Conservation (phyloP, 495 filamentous ascomycete genomes). For the Evansstolkia leycettana region DNA sequence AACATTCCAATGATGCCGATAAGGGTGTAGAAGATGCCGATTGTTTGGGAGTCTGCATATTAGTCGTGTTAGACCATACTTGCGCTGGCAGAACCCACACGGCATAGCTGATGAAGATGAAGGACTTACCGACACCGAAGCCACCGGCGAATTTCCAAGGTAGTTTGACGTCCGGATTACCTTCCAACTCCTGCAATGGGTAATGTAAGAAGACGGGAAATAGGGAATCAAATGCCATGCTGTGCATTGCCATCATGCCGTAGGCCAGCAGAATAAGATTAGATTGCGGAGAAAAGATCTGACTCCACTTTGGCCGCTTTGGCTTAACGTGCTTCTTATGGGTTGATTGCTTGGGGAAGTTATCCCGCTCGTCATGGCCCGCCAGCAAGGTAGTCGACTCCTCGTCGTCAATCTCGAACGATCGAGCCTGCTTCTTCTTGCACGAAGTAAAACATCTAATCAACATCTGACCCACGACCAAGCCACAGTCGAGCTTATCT, state of each 20-base stretch:
- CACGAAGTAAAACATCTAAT: slow-evolving; percentile 15
- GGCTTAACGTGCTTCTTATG: slow-evolving; percentile 7
- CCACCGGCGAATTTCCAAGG: slow-evolving; percentile 73
- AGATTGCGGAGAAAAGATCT: slow-evolving; percentile 65
- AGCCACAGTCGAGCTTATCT: slow-evolving; percentile 53
- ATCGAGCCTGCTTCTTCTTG: slow-evolving; percentile 5
- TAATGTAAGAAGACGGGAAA: slow-evolving; percentile 75
- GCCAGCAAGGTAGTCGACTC: slow-evolving; percentile 28
- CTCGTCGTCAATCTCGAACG: slow-evolving; percentile 15
- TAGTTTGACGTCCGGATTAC: slow-evolving; percentile 45
- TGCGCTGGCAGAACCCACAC: slow-evolving; percentile 1
- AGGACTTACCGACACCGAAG: slow-evolving; percentile 46
- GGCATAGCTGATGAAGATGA: background rate
- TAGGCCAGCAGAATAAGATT: slow-evolving; percentile 64
- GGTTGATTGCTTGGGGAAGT: background rate
- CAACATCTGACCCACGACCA: slow-evolving; percentile 46
- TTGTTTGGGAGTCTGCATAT: slow-evolving; percentile 49
- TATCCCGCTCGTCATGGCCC: slow-evolving; percentile 3
- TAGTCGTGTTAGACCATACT: too few species aligned
- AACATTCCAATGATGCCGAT: slow-evolving; percentile 62
- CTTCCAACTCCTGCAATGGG: slow-evolving; percentile 38
- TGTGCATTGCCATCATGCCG: slow-evolving; percentile 62
- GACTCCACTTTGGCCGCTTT: slow-evolving; percentile 39
- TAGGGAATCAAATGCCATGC: slow-evolving; percentile 67
- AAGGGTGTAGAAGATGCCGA: slow-evolving; percentile 65